These are phyloP conservation scores for Pontederia paniculata DNA, from an alignment of 176 grass and related monocot genomes.

Conservation along the genomic window DNA sequence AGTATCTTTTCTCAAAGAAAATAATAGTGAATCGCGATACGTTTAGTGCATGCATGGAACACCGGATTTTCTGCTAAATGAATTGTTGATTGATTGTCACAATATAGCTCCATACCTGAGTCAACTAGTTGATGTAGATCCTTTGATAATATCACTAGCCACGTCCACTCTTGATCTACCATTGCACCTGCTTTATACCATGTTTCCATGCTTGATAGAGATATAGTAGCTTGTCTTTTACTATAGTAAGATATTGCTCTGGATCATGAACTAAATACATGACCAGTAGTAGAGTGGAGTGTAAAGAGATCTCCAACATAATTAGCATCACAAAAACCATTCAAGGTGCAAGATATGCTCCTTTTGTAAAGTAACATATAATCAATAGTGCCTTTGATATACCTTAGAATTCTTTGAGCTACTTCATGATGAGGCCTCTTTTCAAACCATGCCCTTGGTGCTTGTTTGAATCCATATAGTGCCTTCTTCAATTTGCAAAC, in stretches of 20 bases:
- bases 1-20: too few species aligned
- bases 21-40: too few species aligned
- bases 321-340: background rate
- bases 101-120: background rate
- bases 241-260: constrained; percentile 1
- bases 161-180: too few species aligned
- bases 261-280: background rate
- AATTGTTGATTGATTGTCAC: too few species aligned
- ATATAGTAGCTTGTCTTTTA: constrained; percentile 2
- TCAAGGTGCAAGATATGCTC: background rate
- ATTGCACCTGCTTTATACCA: background rate
- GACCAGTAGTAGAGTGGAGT: background rate
- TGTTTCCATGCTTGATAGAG: background rate
- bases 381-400: constrained; percentile 5
- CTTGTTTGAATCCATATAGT: too few species aligned
- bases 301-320: background rate
- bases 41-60: too few species aligned
- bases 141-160: background rate
- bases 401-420: constrained; percentile 4
- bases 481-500: too few species aligned
- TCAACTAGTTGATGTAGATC: too few species aligned
- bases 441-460: too few species aligned
- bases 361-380: constrained; percentile 7
- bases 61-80: too few species aligned
- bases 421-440: background rate